A percentile compares a stretch with the other conserved stretches of the same genome.
Evolutionary conservation across 2,329 filamentous ascomycete genomes (phyloP).

Genomic region (Fusarium praegraminearum): DNA sequence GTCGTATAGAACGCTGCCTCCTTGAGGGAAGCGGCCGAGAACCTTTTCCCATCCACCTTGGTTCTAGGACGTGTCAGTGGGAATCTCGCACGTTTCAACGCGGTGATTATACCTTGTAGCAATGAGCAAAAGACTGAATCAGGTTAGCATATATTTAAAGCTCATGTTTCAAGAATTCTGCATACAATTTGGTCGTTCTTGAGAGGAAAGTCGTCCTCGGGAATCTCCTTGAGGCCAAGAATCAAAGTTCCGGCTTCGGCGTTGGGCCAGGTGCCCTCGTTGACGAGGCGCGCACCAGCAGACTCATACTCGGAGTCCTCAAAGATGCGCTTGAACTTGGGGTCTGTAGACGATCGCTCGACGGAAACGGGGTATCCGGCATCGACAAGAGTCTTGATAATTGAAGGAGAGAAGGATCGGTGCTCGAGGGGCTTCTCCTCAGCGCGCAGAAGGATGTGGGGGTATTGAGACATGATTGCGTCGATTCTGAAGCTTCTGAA

Average conservation of each 20-base stretch:
- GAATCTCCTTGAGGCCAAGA: conserved; percentile 82
- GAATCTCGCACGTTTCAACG: conserved; percentile 55
- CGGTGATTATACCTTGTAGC: conserved; percentile 73
- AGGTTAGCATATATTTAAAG: not conserved
- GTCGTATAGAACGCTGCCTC: conserved; percentile 73
- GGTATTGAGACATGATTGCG: conserved; percentile 47
- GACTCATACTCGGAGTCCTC: conserved; percentile 71
- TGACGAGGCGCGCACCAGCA: conserved; percentile 73
- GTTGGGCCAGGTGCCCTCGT: conserved; percentile 74
- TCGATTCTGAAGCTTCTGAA: conserved; percentile 11
- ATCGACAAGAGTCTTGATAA: conserved; percentile 68
- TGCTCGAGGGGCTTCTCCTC: conserved; percentile 67
- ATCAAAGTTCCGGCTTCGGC: conserved; percentile 77
- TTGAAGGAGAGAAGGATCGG: conserved; percentile 55
- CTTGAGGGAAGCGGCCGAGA: conserved; percentile 81
- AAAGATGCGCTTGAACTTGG: conserved; percentile 73
- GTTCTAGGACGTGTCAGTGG: conserved; percentile 77
- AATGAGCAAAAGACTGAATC: conserved; percentile 72
- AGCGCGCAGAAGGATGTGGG: conserved; percentile 64
- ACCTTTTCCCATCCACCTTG: conserved; percentile 84
- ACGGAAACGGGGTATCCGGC: conserved; percentile 77
- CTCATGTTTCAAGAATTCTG: too few species aligned
- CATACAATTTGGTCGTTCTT: conserved; percentile 47
- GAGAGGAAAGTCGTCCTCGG: conserved; percentile 72
- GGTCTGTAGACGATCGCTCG: conserved; percentile 62